Base-by-base conservation (phyloP, 768 basidiomycete genomes). In the Naematelia encephala region DNA sequence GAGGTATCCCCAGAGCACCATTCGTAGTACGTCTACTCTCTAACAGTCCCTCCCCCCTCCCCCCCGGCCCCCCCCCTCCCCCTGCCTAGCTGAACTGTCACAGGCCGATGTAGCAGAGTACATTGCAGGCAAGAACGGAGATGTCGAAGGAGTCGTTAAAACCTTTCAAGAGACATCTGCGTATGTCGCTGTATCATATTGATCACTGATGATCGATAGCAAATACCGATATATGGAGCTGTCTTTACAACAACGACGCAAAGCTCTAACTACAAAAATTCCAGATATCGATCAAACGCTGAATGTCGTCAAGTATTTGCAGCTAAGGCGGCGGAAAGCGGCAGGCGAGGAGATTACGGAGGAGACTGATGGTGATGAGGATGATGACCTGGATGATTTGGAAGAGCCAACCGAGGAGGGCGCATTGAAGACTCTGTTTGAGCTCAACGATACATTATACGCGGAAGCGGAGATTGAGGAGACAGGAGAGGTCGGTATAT, bases 221-320 rank as follows among this genome's bases (percentile, higher is more conserved):
- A 98, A 99, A 82, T 98, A 99, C 81, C 88, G 89, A 51, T 97
- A 94, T 79, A 98, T 99, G 94, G 94, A 98, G 67, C 80, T 84
- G 14, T 92, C 85, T 73, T 81, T 93, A 50, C 80, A 85, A 4
- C 87, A 91, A 70, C 84, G 92, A 47, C 82, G 88, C 54, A 82
- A 82, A 52, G 85, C 87, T 16, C 81, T 97, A 3, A 88, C 92
- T 67, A 89, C 90, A 61, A 98, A 99, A 82, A 92, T 97, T 34
- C 93, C 94, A 0, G 96, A 99, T 76, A 91, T 98, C 70, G 84
- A 84, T 69, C 91, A 92, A 80, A 97, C 93, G 1, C 79, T 99
- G 44, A 82, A 82, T 62, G 94, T 97, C 84, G 90, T 97, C 21
- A 85, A 88, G 70, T 89, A 83, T 73, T 75, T 96, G 23, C 84